These are phyloP conservation scores for Peronosclerospora sorghi DNA, from an alignment of 352 stramenopile species.

Conservation along the genomic window DNA sequence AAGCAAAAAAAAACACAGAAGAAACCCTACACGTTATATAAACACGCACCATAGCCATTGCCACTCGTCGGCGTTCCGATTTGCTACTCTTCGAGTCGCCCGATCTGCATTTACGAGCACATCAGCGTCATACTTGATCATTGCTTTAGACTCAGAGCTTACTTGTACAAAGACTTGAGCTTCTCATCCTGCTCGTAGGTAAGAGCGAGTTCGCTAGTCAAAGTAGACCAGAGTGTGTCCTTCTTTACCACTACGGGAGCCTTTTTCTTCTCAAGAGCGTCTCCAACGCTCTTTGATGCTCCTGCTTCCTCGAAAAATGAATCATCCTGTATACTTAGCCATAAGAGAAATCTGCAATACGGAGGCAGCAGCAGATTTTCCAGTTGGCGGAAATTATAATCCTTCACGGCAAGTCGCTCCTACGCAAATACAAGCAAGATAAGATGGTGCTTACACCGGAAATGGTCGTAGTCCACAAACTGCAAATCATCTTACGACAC, in stretches of 20 bases:
- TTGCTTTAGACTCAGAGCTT: conserved; percentile 6
- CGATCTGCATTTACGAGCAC: conserved; percentile 22
- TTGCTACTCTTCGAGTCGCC: conserved; percentile 78
- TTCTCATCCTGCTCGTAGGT: conserved; percentile 88
- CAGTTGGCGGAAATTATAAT: conserved; percentile 85
- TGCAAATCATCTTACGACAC: conserved; percentile 28
- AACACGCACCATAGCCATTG: conserved; percentile 63
- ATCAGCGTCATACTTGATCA: conserved; percentile 2
- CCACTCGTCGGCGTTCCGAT: conserved; percentile 64
- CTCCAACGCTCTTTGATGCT: conserved; percentile 23
- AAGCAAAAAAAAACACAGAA: neutral
- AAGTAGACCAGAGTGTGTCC: conserved; percentile 69
- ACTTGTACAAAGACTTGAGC: conserved; percentile 83
- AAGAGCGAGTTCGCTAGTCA: conserved; percentile 65
- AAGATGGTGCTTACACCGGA: neutral
- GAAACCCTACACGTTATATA: neutral
- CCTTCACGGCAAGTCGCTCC: conserved; percentile 77
- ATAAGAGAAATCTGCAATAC: conserved; percentile 85
- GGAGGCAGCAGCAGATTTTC: conserved; percentile 76
- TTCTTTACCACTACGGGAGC: conserved; percentile 59
- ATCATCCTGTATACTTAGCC: conserved; percentile 82
- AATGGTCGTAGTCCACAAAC: neutral
- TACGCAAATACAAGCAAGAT: conserved; percentile 9
- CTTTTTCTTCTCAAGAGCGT: conserved; percentile 60
- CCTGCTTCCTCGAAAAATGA: conserved; percentile 70